Conservation (phyloP, 352 stramenopile genomes). For the Globisporangium recalcitrans region DNA sequence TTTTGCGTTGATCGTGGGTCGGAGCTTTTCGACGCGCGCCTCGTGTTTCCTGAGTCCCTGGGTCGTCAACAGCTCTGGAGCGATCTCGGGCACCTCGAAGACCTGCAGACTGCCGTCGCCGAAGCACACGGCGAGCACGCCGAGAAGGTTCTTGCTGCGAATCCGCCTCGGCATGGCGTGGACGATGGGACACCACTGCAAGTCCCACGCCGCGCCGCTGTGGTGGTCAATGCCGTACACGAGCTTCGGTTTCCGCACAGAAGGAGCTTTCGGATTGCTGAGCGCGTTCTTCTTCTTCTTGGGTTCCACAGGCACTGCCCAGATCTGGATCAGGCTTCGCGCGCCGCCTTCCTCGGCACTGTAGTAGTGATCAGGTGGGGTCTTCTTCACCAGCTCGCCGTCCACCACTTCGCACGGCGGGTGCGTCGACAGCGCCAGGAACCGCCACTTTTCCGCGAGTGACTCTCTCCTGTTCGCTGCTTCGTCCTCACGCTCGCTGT, state of each 20-base stretch:
- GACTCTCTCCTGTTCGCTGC: slow-evolving; percentile 7
- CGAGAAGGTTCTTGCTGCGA: slow-evolving; percentile 28
- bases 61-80: slow-evolving; percentile 28
- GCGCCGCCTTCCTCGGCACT: slow-evolving; percentile 29
- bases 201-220: slow-evolving; percentile 71
- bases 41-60: slow-evolving; percentile 6
- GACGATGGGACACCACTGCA: slow-evolving; percentile 68
- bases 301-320: slow-evolving; percentile 48
- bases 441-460: slow-evolving; percentile 36
- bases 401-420: slow-evolving; percentile 61
- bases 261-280: background rate
- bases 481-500: slow-evolving; percentile 2
- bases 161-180: slow-evolving; percentile 31
- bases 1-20: slow-evolving; percentile 37
- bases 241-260: slow-evolving; percentile 32
- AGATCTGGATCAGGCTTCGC: slow-evolving; percentile 72
- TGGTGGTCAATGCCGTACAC: slow-evolving; percentile 76
- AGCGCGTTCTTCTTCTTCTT: background rate
- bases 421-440: slow-evolving; percentile 61
- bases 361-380: slow-evolving; percentile 76
- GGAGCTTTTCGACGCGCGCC: slow-evolving; percentile 37
- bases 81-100: slow-evolving; percentile 53
- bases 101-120: slow-evolving; percentile 68
- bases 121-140: slow-evolving; percentile 68
- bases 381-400: slow-evolving; percentile 52